Percentiles rank a stretch among this genome's conserved stretches.
Conservation (phyloP, 2,329 filamentous ascomycete species). For the Bipolaris cookei region DNA sequence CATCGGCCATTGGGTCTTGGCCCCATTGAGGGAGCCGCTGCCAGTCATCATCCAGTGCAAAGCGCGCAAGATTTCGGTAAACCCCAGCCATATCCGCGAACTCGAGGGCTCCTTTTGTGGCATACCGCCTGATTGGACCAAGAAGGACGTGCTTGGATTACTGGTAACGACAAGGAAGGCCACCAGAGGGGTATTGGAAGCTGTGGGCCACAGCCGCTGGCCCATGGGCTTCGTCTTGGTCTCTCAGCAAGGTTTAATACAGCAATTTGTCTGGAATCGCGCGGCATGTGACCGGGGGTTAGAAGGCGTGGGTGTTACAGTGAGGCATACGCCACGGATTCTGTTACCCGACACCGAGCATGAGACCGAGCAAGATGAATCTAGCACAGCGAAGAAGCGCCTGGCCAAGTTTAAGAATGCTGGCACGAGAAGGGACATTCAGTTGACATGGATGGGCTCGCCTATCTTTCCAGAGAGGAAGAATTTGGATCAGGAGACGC, state of each 20-base stretch:
- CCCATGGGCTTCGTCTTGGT: constrained; percentile 76
- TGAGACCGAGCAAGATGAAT: constrained; percentile 9
- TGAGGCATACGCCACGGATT: constrained; percentile 38
- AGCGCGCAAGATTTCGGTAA: constrained; percentile 55
- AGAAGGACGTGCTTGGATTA: constrained; percentile 68
- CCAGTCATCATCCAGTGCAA: constrained; percentile 72
- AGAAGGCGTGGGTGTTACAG: constrained; percentile 56
- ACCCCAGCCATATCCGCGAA: constrained; percentile 71
- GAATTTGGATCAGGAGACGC: constrained; percentile 32
- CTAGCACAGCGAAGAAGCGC: constrained; percentile 9
- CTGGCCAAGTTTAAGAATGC: constrained; percentile 22
- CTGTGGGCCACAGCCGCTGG: constrained; percentile 69
- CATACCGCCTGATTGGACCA: constrained; percentile 75
- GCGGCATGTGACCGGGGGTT: constrained; percentile 68
- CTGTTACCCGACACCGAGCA: constrained; percentile 10
- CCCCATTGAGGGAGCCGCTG: constrained; percentile 43
- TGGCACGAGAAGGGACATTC: constrained; percentile 42
- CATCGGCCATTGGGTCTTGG: constrained; percentile 70
- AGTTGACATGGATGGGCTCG: constrained; percentile 47
- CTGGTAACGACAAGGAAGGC: constrained; percentile 72
- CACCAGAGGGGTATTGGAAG: constrained; percentile 78
- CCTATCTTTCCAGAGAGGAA: constrained; percentile 43
- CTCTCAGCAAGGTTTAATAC: constrained; percentile 61
- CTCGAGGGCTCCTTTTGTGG: constrained; percentile 78
- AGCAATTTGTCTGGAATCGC: constrained; percentile 76